Conservation (phyloP, 2,329 filamentous ascomycete genomes). For the Drechslerella stenobrocha region DNA sequence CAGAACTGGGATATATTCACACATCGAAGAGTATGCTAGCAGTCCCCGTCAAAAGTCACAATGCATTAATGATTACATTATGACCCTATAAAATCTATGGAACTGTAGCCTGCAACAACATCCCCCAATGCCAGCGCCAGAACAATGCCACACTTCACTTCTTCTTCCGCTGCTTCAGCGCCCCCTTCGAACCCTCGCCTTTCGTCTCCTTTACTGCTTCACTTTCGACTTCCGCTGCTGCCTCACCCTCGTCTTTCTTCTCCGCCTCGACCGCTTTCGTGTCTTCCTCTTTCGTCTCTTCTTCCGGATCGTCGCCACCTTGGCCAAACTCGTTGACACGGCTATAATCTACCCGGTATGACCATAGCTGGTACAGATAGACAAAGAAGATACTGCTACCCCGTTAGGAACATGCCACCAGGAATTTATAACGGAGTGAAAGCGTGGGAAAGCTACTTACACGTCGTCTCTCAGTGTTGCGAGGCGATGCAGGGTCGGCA, state of each 20-base stretch:
- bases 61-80: neutral
- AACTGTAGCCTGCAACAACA: neutral
- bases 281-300: slow-evolving; percentile 59
- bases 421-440: neutral
- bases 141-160: slow-evolving; percentile 5
- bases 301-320: slow-evolving; percentile 84
- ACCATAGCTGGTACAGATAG: slow-evolving; percentile 91
- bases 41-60: too few relatives aligned
- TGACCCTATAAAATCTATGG: neutral
- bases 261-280: slow-evolving; percentile 21
- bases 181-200: slow-evolving; percentile 33
- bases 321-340: slow-evolving; percentile 98
- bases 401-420: neutral
- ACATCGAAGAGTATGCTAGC: too few relatives aligned
- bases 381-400: slow-evolving; percentile 78
- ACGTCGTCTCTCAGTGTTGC: slow-evolving; percentile 92
- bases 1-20: neutral
- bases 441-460: slow-evolving; percentile 17
- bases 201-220: slow-evolving; percentile 54
- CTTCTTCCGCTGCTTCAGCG: slow-evolving; percentile 46
- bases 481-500: slow-evolving; percentile 89
- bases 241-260: slow-evolving; percentile 53
- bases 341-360: slow-evolving; percentile 86
- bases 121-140: neutral
- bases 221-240: slow-evolving; percentile 54